These are phyloP conservation scores for Acanthamoeba divionensis DNA, from an alignment of 208 protist species.

Conservation along the genomic window DNA sequence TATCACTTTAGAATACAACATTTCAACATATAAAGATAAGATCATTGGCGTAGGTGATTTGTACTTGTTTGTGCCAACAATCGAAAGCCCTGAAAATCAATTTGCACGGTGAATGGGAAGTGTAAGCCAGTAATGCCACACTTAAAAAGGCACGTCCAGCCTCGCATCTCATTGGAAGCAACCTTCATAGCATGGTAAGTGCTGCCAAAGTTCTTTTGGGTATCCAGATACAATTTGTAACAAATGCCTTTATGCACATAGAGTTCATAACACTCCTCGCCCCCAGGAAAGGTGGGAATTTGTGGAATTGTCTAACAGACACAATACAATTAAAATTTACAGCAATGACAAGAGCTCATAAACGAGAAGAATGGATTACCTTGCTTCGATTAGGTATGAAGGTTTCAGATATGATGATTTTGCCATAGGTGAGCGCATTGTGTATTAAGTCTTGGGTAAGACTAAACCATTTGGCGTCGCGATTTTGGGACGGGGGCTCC, in stretches of 20 bases:
- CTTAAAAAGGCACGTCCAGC: not conserved
- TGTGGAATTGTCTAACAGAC: slow-evolving; percentile 34
- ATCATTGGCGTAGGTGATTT: not conserved
- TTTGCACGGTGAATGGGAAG: slow-evolving; percentile 52
- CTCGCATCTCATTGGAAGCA: slow-evolving; percentile 47
- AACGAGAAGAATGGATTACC: too few relatives aligned
- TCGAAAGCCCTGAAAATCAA: slow-evolving; percentile 54
- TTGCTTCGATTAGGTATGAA: slow-evolving; percentile 36
- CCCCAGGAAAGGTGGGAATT: not conserved
- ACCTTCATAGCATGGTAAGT: slow-evolving; percentile 48
- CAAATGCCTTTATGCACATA: slow-evolving; percentile 47
- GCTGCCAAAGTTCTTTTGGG: slow-evolving; percentile 51
- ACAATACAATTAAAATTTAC: too few relatives aligned
- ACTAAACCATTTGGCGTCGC: slow-evolving; percentile 14
- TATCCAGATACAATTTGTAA: slow-evolving; percentile 49
- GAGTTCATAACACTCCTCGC: slow-evolving; percentile 41
- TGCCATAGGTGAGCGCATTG: slow-evolving; percentile 49
- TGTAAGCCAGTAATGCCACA: not conserved
- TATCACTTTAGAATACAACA: not conserved
- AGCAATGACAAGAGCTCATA: too few relatives aligned
- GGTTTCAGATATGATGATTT: slow-evolving; percentile 56
- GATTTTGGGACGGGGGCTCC: slow-evolving; percentile 5
- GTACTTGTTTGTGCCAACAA: slow-evolving; percentile 27
- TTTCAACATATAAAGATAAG: not conserved
- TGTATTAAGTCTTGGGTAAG: slow-evolving; percentile 53